phyloP scores from a whole-genome alignment of 2,329 filamentous ascomycete species.

The Periglandula ipomoeae region DNA sequence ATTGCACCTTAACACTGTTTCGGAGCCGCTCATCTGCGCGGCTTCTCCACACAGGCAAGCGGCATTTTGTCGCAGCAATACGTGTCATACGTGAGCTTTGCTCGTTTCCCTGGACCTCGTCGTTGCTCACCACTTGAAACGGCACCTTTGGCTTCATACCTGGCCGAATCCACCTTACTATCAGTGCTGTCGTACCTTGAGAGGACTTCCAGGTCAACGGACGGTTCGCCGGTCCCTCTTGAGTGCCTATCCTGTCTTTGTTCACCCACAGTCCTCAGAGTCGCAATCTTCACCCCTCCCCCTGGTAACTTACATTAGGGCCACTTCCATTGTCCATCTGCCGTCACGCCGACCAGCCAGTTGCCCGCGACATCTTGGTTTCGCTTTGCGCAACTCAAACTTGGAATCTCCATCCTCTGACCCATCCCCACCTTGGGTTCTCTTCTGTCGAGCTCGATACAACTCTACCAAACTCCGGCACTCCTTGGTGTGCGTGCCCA shows the following conservation, averaged over 20 bases:
- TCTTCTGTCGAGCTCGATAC: neutral
- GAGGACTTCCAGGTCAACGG: neutral
- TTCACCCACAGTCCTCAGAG: neutral
- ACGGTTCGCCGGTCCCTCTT: neutral
- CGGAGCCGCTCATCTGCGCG: neutral
- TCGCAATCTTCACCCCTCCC: neutral
- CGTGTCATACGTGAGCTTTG: neutral
- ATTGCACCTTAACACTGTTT: neutral
- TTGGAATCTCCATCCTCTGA: neutral
- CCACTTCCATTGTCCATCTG: constrained; percentile 4
- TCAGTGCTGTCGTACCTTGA: neutral
- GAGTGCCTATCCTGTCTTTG: neutral
- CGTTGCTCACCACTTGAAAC: neutral
- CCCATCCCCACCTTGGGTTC: neutral
- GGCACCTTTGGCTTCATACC: neutral
- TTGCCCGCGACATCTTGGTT: neutral
- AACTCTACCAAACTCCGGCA: constrained; percentile 2
- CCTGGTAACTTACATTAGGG: neutral
- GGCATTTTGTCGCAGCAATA: too few species aligned
- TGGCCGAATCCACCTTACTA: neutral
- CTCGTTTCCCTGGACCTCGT: too few species aligned
- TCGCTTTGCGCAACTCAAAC: neutral
- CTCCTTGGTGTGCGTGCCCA: neutral
- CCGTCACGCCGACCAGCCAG: constrained; percentile 3
- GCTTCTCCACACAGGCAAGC: too few species aligned